Base-by-base conservation (phyloP, 371 early-diverging fungal species). In the Mortierella sp. region DNA sequence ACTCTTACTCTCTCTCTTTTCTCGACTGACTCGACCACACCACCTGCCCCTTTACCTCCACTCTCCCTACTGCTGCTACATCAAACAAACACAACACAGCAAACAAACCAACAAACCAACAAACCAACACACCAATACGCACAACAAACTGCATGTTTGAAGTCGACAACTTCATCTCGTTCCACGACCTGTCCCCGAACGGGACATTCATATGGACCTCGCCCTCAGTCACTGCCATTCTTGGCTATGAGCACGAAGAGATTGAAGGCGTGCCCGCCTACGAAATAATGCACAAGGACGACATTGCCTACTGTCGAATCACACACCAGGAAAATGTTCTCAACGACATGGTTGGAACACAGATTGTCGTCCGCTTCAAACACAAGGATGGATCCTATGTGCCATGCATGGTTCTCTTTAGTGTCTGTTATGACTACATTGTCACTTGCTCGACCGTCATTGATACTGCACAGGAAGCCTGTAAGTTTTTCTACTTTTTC, bases 171-270 rank as follows among this genome's bases (percentile, higher is more conserved):
- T 93, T 85, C 77, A 91, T 93, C 70, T 83, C 90, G 26, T 92
- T 92, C 54, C 92, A 91, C 79, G 93, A 93, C 79, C 90, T 91
- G 77, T 88, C 91, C 1, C 89, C 91, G 16, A 73, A 79, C 16
- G 92, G 88, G 24, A 82, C 73, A 34, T 89, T 88, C 68, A 79
- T 90, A 3, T 93, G 90, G 80, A 84, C 89, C 5, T 91, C 92
- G 19, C 90, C 91, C 45, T 90, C 91, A 28, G 87, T 92, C 11
- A 83, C 84, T 7, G 87, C 89, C 3, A 85, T 90, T 19, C 81
- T 92, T 5, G 94, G 94, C 0, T 93, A 84, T 70, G 73, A 81
- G 3, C 90, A 91, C n/a, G 84, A 90, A 26, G 94, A 93, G 57
- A 44, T 93, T 34, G 76, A 89, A 0, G 91, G 92, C 7, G 75